Evolutionary conservation across 1,139 yeast species (phyloP).

Genomic region (Blastobotrys illinoisensis): DNA sequence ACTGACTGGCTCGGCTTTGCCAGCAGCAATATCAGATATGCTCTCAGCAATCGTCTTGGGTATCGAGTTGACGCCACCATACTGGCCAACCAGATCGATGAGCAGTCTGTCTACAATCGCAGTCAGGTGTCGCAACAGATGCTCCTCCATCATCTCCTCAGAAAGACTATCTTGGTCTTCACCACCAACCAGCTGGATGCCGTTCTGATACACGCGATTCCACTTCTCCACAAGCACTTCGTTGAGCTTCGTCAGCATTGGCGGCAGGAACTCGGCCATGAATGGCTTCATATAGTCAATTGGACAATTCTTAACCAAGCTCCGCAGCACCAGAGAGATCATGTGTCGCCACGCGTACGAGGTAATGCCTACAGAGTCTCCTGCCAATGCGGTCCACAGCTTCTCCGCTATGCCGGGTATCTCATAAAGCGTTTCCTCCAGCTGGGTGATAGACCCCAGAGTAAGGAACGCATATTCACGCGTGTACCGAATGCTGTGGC

Average conservation of each 20-base stretch:
- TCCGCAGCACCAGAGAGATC: constrained; percentile 82
- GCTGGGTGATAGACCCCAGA: constrained; percentile 80
- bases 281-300: constrained; percentile 58
- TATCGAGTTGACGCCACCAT: constrained; percentile 12
- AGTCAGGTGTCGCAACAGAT: constrained; percentile 83
- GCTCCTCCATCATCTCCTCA: constrained; percentile 99
- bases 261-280: constrained; percentile 73
- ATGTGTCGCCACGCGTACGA: constrained; percentile 97
- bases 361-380: constrained; percentile 80
- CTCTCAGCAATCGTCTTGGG: not conserved
- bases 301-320: constrained; percentile 86
- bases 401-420: constrained; percentile 72
- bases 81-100: constrained; percentile 83
- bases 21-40: not conserved
- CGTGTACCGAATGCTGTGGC: constrained; percentile 90
- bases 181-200: constrained; percentile 59
- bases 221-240: constrained; percentile 64
- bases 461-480: constrained; percentile 93
- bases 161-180: constrained; percentile 73
- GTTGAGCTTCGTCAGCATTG: constrained; percentile 67
- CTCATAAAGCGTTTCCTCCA: constrained; percentile 84
- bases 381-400: constrained; percentile 83
- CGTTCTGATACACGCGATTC: constrained; percentile 64
- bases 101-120: constrained; percentile 87
- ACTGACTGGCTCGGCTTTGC: constrained; percentile 14